Base-by-base conservation (phyloP, 106 monocot genomes). In the Narthecium ossifragum region DNA sequence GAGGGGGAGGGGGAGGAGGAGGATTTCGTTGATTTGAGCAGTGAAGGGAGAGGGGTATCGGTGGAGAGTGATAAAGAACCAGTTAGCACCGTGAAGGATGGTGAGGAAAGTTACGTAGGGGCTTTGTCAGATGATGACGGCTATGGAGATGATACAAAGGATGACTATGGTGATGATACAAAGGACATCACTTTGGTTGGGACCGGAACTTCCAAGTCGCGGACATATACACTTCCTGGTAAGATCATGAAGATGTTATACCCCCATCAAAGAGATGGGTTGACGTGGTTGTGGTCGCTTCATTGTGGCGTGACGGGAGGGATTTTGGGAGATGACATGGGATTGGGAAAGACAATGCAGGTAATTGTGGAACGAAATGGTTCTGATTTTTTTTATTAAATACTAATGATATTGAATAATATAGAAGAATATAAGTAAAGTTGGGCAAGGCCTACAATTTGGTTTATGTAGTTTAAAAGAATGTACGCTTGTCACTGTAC, bases 341-440 rank as follows among this genome's bases (percentile, higher is more conserved):
- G 98, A 0, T 67, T 98, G 27, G 98, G 98, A 21, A 98, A 98
- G 68, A 98, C 98, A n/a, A 98, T 98, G 87, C 98, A 91, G 90
- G 96, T 90, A 34, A 59, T n/a, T n/a, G 43, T 43, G 14, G 43
- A 18, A 43, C 18, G 0, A 43, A 43, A 13, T 43, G 4, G 43
- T 43, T 43, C 14, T 1, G 18, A 3, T 43, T 43, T 18, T 17
- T n/a, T n/a, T n/a, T n/a, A n/a, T n/a, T n/a, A n/a, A n/a, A n/a
- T n/a, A n/a, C n/a, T n/a, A n/a, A n/a, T n/a, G n/a, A n/a, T n/a
- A n/a, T n/a, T n/a, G n/a, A n/a, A n/a, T n/a, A n/a, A n/a, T n/a
- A n/a, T n/a, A n/a, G n/a, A n/a, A n/a, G n/a, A n/a, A n/a, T n/a
- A n/a, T n/a, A n/a, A n/a, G n/a, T n/a, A n/a, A n/a, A n/a, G n/a